These are phyloP conservation scores for Rhynchospora tenuis DNA, from an alignment of 176 grass and related monocot genomes.

Conservation along the genomic window DNA sequence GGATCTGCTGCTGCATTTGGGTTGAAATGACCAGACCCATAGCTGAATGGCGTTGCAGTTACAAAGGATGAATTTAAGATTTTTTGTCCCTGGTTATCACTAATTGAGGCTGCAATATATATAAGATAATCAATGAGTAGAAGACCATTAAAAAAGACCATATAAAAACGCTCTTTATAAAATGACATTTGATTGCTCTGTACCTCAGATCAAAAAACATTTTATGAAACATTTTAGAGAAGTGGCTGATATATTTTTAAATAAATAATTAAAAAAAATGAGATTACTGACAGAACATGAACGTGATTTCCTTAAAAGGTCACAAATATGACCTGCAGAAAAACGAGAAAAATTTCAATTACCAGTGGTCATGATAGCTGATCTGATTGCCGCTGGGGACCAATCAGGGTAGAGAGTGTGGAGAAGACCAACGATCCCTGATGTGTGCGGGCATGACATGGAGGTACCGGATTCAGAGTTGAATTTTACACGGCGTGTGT, in stretches of 20 bases:
- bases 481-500: constrained; percentile 44
- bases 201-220: too few species aligned
- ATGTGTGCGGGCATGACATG: constrained; percentile 72
- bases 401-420: constrained; percentile 54
- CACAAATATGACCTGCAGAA: too few species aligned
- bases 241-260: too few species aligned
- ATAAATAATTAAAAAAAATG: too few species aligned
- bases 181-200: too few species aligned
- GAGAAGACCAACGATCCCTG: constrained; percentile 54
- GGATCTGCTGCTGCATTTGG: constrained; percentile 51
- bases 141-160: too few species aligned
- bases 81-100: constrained; percentile 18
- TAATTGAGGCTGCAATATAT: constrained; percentile 31
- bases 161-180: too few species aligned
- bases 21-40: constrained; percentile 52
- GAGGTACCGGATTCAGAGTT: constrained; percentile 51
- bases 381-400: constrained; percentile 63
- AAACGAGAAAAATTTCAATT: background rate
- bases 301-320: too few species aligned
- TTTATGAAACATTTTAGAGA: too few species aligned
- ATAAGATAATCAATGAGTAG: background rate
- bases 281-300: too few species aligned
- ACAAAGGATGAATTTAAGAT: constrained; percentile 26
- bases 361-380: constrained; percentile 76
- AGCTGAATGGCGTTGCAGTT: constrained; percentile 54